Evolutionary conservation across 2,329 filamentous ascomycete species (phyloP).

Genomic region (Fusarium palustre): DNA sequence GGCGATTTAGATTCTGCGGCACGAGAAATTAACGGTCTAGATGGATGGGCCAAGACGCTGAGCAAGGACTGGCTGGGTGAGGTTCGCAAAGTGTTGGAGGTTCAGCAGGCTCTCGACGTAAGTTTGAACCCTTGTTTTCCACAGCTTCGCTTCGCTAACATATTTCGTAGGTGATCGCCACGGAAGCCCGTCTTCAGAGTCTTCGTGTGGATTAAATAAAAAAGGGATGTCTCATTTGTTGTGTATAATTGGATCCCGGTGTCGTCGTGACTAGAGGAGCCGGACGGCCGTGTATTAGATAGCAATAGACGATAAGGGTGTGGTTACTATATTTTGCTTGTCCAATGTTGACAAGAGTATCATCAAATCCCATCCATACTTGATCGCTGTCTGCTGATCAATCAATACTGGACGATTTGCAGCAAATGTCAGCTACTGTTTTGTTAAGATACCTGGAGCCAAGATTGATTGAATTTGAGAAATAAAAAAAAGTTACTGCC

Average conservation of each 20-base stretch:
- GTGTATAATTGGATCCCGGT: slow-evolving; percentile 52
- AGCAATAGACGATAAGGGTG: slow-evolving; percentile 51
- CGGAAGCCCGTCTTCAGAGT: slow-evolving; percentile 89
- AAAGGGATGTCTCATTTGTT: slow-evolving; percentile 50
- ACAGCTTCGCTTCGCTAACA: slow-evolving; percentile 31
- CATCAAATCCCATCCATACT: background rate
- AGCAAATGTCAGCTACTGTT: background rate
- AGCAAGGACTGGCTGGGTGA: slow-evolving; percentile 94
- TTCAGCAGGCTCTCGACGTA: slow-evolving; percentile 95
- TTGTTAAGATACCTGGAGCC: background rate
- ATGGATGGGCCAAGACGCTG: slow-evolving; percentile 95
- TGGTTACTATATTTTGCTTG: slow-evolving; percentile 33
- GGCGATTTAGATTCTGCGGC: slow-evolving; percentile 92
- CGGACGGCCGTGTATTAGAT: slow-evolving; percentile 53
- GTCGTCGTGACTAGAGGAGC: slow-evolving; percentile 47
- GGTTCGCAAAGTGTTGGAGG: slow-evolving; percentile 91
- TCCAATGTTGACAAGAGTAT: slow-evolving; percentile 4
- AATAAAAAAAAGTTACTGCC: background rate
- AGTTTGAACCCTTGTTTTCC: slow-evolving; percentile 54
- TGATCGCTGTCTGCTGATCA: background rate
- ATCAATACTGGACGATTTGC: background rate
- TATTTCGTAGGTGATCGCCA: slow-evolving; percentile 78
- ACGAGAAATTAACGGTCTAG: slow-evolving; percentile 91
- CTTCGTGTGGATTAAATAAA: slow-evolving; percentile 78
- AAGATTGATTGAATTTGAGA: background rate